phyloP scores from a whole-genome alignment of 1,284 basidiomycete species.

The Volvariella surrecta region DNA sequence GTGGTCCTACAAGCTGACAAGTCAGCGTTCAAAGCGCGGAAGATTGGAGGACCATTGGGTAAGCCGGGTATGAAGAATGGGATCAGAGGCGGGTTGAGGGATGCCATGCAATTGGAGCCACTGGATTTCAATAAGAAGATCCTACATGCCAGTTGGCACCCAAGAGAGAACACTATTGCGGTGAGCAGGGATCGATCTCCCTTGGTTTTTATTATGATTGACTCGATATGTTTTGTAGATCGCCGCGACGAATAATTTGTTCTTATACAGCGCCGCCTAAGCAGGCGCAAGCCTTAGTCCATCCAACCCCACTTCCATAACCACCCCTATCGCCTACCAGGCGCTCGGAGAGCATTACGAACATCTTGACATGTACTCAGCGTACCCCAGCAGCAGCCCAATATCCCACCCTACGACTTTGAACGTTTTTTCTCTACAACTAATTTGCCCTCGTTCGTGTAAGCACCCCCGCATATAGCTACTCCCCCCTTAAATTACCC shows the following conservation, averaged over 20 bases:
- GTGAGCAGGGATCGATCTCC: constrained; percentile 36
- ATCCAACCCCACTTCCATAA: not conserved
- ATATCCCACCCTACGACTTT: not conserved
- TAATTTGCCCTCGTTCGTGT: too few species aligned
- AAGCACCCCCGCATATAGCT: too few species aligned
- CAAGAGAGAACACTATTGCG: constrained; percentile 94
- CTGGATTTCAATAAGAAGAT: constrained; percentile 99
- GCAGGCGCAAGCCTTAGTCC: constrained; percentile 1
- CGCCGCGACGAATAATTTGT: constrained; percentile 92
- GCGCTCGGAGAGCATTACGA: not conserved
- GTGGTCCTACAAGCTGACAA: constrained; percentile 98
- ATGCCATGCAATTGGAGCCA: constrained; percentile 84
- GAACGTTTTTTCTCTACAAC: not conserved
- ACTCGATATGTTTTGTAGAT: constrained; percentile 45
- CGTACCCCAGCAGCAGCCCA: not conserved
- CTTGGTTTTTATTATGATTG: constrained; percentile 1
- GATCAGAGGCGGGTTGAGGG: constrained; percentile 59
- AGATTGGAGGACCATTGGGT: constrained; percentile 80
- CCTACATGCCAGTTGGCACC: constrained; percentile 95
- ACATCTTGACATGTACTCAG: not conserved
- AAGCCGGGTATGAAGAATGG: constrained; percentile 69
- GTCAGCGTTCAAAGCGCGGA: constrained; percentile 99
- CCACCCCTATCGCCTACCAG: not conserved
- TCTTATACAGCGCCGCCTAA: constrained; percentile 80
- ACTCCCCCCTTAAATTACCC: too few species aligned